Percentiles rank a stretch among this genome's conserved stretches.
Evolutionary conservation across 441 rosid genomes (phyloP).

Genomic region (Dalechampia spathulata): DNA sequence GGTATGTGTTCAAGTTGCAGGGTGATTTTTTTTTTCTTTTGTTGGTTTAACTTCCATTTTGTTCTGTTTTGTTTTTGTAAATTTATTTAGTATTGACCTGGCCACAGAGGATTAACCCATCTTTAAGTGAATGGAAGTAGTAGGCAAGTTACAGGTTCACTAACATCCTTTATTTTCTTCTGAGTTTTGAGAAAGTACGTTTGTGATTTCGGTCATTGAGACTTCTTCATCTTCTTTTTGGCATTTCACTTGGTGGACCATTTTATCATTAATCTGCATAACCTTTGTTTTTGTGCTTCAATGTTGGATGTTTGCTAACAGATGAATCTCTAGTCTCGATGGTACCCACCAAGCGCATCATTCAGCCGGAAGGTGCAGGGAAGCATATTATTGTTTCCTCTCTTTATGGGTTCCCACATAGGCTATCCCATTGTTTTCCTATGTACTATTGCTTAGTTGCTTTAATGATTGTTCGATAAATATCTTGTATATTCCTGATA

Average conservation of each 20-base stretch:
- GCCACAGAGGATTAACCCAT: neutral
- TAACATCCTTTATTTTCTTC: neutral
- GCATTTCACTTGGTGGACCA: neutral
- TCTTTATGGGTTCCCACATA: neutral
- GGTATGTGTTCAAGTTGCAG: slow-evolving; percentile 13
- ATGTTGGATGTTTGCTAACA: slow-evolving; percentile 6
- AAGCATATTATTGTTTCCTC: neutral
- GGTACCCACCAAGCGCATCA: neutral
- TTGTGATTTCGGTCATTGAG: neutral
- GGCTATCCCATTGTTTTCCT: neutral
- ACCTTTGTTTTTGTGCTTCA: neutral
- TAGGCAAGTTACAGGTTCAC: no score
- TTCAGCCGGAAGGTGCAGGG: neutral
- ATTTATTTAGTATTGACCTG: no score
- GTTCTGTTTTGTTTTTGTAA: neutral
- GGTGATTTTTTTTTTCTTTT: neutral
- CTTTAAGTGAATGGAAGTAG: neutral
- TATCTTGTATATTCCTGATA: neutral
- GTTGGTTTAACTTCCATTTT: neutral
- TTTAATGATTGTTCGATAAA: neutral
- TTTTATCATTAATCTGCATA: neutral
- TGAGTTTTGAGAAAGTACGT: neutral
- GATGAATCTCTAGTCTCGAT: slow-evolving; percentile 1
- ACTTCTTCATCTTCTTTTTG: neutral
- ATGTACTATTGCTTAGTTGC: neutral